A percentile compares a stretch with the other conserved stretches of the same genome.
These are phyloP conservation scores for Aspergillus asperescens DNA, from an alignment of 495 filamentous ascomycete species.

Conservation along the genomic window DNA sequence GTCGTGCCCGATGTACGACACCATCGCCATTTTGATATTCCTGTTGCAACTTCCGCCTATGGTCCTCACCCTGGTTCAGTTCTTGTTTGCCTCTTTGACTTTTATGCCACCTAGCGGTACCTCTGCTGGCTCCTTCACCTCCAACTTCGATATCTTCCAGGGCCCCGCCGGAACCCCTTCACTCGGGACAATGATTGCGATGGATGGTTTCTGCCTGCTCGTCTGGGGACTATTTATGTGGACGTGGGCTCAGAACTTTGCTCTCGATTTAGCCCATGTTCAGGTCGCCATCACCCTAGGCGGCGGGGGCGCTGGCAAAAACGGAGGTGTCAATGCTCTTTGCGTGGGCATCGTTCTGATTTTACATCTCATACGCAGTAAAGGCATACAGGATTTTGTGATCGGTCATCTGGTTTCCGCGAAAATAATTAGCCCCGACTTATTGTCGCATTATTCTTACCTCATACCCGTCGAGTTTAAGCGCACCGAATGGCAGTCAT, in stretches of 20 bases:
- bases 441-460: conserved; percentile 41
- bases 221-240: conserved; percentile 84
- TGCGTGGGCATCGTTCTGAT: conserved; percentile 75
- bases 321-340: conserved; percentile 63
- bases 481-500: conserved; percentile 42
- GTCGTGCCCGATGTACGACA: conserved; percentile 89
- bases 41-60: conserved; percentile 93
- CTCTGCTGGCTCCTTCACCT: conserved; percentile 48
- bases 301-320: conserved; percentile 73
- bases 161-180: conserved; percentile 68
- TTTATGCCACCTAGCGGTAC: conserved; percentile 72
- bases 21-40: conserved; percentile 95
- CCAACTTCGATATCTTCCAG: conserved; percentile 69
- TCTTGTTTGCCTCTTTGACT: conserved; percentile 87
- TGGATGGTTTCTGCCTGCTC: conserved; percentile 73
- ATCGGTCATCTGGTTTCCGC: conserved; percentile 41
- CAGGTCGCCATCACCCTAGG: conserved; percentile 92
- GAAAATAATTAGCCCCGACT: conserved; percentile 42
- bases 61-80: conserved; percentile 83
- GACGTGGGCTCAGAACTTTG: conserved; percentile 80
- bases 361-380: conserved; percentile 59
- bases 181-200: conserved; percentile 70
- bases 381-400: conserved; percentile 51
- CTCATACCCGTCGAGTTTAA: conserved; percentile 41
- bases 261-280: conserved; percentile 90